Percentiles rank a stretch among this genome's conserved stretches.
Conservation (phyloP, 371 early-diverging fungal species). For the Coemansia sp. region DNA sequence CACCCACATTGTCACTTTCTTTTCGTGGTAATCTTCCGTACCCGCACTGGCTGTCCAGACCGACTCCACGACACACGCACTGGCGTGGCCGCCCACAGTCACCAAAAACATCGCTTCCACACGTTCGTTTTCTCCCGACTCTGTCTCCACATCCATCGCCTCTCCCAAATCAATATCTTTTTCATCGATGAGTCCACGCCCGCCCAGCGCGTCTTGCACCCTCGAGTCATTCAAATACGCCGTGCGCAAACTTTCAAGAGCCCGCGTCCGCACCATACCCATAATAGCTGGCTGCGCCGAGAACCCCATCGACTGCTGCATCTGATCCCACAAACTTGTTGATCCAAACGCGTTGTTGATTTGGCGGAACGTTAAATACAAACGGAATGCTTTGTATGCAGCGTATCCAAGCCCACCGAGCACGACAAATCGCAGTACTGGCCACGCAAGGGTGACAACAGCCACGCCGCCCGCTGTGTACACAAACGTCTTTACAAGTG, state of each 20-base stretch:
- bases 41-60: neutral
- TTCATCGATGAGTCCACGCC: neutral
- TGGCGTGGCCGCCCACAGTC: constrained; percentile 11
- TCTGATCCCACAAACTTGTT: neutral
- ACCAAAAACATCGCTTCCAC: constrained; percentile 40
- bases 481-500: constrained; percentile 21
- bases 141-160: constrained; percentile 17
- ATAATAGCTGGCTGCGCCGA: neutral
- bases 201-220: constrained; percentile 1
- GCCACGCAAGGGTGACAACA: constrained; percentile 32
- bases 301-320: neutral
- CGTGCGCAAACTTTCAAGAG: constrained; percentile 6
- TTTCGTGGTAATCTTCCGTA: neutral
- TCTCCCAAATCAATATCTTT: constrained; percentile 11
- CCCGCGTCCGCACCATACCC: constrained; percentile 7
- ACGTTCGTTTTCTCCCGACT: neutral
- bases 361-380: constrained; percentile 1
- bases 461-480: constrained; percentile 35
- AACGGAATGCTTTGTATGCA: constrained; percentile 13
- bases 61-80: constrained; percentile 25
- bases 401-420: constrained; percentile 39
- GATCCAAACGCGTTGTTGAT: neutral
- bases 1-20: constrained; percentile 4
- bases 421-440: constrained; percentile 30
- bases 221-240: neutral